phyloP scores from a whole-genome alignment of 2,329 filamentous ascomycete species.

The Verticillium zaregamsianum region DNA sequence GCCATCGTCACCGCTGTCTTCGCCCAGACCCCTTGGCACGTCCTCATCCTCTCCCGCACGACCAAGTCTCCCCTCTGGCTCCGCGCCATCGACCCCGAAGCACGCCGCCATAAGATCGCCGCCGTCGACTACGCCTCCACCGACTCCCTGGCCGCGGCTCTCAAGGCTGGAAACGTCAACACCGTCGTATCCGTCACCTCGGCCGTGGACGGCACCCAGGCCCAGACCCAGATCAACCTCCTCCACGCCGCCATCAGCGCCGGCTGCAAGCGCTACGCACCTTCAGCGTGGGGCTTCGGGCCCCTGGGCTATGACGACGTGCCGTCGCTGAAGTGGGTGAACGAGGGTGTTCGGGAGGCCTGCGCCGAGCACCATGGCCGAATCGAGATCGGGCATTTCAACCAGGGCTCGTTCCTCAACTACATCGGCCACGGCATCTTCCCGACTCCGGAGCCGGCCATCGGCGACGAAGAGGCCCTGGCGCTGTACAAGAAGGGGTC shows the following conservation, averaged over 20 bases:
- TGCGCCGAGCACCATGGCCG: neutral
- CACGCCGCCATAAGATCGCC: neutral
- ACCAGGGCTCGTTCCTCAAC: constrained; percentile 2
- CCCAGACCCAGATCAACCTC: constrained; percentile 1
- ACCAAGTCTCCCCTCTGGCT: constrained; percentile 1
- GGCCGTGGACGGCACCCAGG: neutral
- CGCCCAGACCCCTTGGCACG: neutral
- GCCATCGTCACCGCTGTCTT: neutral
- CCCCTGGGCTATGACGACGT: neutral
- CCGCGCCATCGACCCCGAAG: neutral
- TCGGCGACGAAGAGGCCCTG: neutral
- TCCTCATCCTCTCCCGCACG: constrained; percentile 1
- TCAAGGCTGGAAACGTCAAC: neutral
- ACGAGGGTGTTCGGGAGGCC: neutral
- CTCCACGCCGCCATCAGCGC: neutral
- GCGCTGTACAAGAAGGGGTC: neutral
- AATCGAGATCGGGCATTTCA: neutral
- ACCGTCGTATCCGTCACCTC: constrained; percentile 2
- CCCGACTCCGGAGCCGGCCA: neutral
- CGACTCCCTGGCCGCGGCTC: neutral
- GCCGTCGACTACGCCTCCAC: constrained; percentile 1
- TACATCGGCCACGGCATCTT: constrained; percentile 1
- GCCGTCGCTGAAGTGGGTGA: neutral
- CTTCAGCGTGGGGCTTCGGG: neutral
- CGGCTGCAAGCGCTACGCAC: neutral